Conservation (phyloP, 1,139 yeast genomes). For the Pichia sp. region DNA sequence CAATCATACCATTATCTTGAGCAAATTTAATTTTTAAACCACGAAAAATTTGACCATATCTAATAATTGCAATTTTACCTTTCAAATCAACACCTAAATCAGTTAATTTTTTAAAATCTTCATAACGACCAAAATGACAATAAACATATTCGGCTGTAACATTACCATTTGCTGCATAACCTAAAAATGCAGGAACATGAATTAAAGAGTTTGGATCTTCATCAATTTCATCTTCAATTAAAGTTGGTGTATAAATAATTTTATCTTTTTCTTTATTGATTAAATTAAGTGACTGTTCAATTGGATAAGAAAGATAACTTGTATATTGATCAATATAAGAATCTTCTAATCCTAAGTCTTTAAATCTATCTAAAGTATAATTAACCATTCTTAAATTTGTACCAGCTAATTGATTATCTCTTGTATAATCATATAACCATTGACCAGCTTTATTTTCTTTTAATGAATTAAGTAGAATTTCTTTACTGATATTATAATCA, state of each 20-base stretch:
- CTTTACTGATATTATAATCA: neutral
- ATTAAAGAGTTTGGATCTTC: constrained; percentile 62
- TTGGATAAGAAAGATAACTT: constrained; percentile 57
- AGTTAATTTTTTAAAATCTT: constrained; percentile 44
- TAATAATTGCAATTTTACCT: constrained; percentile 52
- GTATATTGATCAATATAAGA: constrained; percentile 49
- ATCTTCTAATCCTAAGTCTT: constrained; percentile 52
- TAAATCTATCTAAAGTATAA: constrained; percentile 58
- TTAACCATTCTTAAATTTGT: constrained; percentile 56
- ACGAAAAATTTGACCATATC: constrained; percentile 56
- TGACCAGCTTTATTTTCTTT: constrained; percentile 45
- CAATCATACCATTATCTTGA: constrained; percentile 55
- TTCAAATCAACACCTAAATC: constrained; percentile 41
- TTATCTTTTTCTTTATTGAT: constrained; percentile 23
- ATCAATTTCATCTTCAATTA: constrained; percentile 63
- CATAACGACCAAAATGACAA: constrained; percentile 55
- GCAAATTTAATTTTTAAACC: constrained; percentile 68
- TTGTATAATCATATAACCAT: constrained; percentile 52
- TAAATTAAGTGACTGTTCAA: constrained; percentile 44
- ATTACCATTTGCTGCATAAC: constrained; percentile 64
- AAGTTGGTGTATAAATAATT: constrained; percentile 50
- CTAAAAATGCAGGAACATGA: constrained; percentile 56
- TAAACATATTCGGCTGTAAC: constrained; percentile 53
- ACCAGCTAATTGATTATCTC: constrained; percentile 69
- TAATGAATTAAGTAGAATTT: constrained; percentile 31